Base-by-base conservation (phyloP, 768 basidiomycete species). In the Pleurotus tuber-regium region DNA sequence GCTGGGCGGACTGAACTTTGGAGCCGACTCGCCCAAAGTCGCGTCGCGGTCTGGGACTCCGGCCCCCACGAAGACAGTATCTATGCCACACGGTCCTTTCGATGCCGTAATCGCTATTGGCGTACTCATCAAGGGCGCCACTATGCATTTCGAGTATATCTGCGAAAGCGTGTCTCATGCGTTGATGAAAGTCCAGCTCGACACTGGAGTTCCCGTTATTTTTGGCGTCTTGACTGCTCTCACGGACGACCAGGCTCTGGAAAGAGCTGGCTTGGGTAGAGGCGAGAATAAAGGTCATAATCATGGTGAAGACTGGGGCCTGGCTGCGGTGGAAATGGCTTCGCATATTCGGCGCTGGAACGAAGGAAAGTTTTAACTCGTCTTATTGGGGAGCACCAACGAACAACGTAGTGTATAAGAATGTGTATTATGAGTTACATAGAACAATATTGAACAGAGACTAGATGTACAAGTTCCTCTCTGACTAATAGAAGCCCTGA, bases 101-200 rank as follows among this genome's bases (percentile, higher is more conserved):
- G 88, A 96, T 66, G 97, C 94, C 11, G 86, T 97, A 57, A 96
- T 99, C 66, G 94, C 97, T 48, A 92, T 98, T 63, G 97, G 97
- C 11, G 93, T 96, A 30, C 86, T 99, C 65, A 97, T 99, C 77
- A 99, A 99, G 67, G 96, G 97, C 47, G 77, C 84, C 1, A 98
- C 97, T 14, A 97, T 97, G 93, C 97, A 99, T 73, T 99, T 98
- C 68, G 97, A 99, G 68, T 99, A 99, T 78, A 99, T 98, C 68
- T 90, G 82, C 68, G 93, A 98, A 61, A 83, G 85, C 54, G 95
- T 98, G 53, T 85, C 92, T 35, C 89, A 98, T 60, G 94, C 86
- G 38, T 75, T 99, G 57, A 99, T 98, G 97, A 82, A 81, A 61
- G 83, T 98, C 18, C 93, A 96, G 70, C 74, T 98, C 60, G 96